Base-by-base conservation (phyloP, 225 moss, liverwort and hornwort species). In the Lunularia cruciata region DNA sequence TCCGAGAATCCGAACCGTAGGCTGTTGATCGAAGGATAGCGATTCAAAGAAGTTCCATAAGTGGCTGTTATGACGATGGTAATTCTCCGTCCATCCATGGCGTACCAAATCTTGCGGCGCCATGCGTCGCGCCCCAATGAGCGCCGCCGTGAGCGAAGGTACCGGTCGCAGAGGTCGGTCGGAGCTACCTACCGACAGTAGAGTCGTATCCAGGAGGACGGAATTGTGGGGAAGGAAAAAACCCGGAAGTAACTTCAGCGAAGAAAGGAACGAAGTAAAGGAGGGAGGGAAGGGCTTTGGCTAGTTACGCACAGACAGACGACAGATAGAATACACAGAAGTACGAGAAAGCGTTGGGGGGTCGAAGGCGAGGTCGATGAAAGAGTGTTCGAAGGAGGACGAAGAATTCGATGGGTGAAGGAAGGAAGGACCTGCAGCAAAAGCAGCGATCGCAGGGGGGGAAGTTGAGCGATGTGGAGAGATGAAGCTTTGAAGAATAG, bases 91-190 rank as follows among this genome's bases (percentile, higher is more conserved):
- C 63, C 63, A 43, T 64, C 63, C 70, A 70, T 58, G 58, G 58
- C 70, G 70, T 70, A 70, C 70, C 71, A 71, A 71, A 71, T 71
- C 71, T 71, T 71, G 71, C 71, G 71, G 71, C 59, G 60, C 71
- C 59, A 71, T 71, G 58, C 59, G 71, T 59, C 71, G 71, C 71
- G 59, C 60, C 71, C 47, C 71, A 47, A 42, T 39, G 54, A 69
- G 54, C 55, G 69, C 69, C 69, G 69, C 67, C 35, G 67, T 68
- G 67, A 36, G 26, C 8, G 30, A 25, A 1, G 13, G 31, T 26
- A 43, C 46, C 46, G 64, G 64, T 65, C 46, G 27, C 63, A 31
- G 47, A 12, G 54, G 2, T 13, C 45, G 66, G 46, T 33, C 47
- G 22, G 15, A 16, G 57, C 32, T 27, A 57, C 18, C 32, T 57